Conservation (phyloP, 306 rosid species). For the Ormosia emarginata region DNA sequence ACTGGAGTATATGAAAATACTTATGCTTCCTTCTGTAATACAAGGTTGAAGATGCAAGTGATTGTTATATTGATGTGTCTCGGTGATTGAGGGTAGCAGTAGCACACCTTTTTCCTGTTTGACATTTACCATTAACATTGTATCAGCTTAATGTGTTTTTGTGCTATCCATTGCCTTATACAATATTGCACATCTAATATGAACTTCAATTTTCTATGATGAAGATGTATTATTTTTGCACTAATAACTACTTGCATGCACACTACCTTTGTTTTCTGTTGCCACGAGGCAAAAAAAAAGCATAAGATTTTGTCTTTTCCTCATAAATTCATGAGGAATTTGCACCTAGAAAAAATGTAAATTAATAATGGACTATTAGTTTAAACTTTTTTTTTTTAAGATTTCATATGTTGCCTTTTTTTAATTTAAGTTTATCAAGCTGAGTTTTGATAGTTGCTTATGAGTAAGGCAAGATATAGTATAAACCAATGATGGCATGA, state of each 20-base stretch:
- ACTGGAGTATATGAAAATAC: conserved; percentile 27
- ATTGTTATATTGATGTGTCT: conserved; percentile 23
- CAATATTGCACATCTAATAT: neutral
- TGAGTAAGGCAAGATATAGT: neutral
- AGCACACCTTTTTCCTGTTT: conserved; percentile 3
- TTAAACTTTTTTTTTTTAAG: neutral
- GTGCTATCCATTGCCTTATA: neutral
- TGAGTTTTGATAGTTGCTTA: conserved; percentile 7
- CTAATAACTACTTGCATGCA: neutral
- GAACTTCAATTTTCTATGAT: conserved; percentile 3
- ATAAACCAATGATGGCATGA: neutral
- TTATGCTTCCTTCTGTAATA: conserved; percentile 19
- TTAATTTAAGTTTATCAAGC: conserved; percentile 6
- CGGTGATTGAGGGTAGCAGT: neutral
- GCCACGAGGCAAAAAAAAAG: neutral
- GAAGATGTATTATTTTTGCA: neutral
- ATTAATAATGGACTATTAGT: neutral
- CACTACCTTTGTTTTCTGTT: conserved; percentile 4
- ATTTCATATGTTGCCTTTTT: neutral
- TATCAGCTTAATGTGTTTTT: neutral
- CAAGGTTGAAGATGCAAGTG: no score
- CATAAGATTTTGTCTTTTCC: neutral
- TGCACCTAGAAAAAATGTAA: neutral
- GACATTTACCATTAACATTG: conserved; percentile 1
- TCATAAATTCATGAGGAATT: neutral